phyloP scores from a whole-genome alignment of 305 asterid genomes.

The Rubia balearica region DNA sequence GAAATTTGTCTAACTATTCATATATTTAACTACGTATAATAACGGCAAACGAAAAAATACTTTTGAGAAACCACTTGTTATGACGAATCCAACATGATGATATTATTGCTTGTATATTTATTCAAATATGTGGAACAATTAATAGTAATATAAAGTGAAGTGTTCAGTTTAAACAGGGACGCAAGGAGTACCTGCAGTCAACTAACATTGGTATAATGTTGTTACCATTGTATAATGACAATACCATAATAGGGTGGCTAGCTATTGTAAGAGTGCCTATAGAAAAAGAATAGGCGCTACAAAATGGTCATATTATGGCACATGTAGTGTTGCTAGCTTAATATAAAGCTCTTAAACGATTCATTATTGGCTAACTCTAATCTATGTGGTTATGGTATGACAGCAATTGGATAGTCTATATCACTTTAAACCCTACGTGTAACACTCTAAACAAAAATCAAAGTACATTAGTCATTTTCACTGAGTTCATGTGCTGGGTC shows the following conservation, averaged over 20 bases:
- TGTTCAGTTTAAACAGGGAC: too few species aligned
- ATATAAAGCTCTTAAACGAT: not conserved
- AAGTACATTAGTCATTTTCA: too few species aligned
- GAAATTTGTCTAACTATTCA: too few species aligned
- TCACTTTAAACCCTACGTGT: not conserved
- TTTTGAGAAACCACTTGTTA: too few species aligned
- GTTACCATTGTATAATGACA: not conserved
- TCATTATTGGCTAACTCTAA: not conserved
- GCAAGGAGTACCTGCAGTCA: not conserved
- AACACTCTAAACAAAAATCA: not conserved
- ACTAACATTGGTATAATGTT: conserved; percentile 15
- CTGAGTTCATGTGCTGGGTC: too few species aligned
- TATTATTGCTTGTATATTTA: too few species aligned
- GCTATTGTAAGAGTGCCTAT: not conserved
- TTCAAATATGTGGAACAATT: too few species aligned
- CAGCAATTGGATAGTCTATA: not conserved
- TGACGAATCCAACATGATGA: too few species aligned
- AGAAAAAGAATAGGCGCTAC: not conserved
- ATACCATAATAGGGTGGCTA: not conserved
- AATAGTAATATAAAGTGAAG: too few species aligned
- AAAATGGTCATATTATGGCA: not conserved
- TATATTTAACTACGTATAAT: too few species aligned
- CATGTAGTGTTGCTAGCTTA: not conserved
- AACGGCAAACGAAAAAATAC: too few species aligned
- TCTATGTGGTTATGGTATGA: not conserved